phyloP scores from a whole-genome alignment of 257 asterid species.

The Nemophila menziesii region DNA sequence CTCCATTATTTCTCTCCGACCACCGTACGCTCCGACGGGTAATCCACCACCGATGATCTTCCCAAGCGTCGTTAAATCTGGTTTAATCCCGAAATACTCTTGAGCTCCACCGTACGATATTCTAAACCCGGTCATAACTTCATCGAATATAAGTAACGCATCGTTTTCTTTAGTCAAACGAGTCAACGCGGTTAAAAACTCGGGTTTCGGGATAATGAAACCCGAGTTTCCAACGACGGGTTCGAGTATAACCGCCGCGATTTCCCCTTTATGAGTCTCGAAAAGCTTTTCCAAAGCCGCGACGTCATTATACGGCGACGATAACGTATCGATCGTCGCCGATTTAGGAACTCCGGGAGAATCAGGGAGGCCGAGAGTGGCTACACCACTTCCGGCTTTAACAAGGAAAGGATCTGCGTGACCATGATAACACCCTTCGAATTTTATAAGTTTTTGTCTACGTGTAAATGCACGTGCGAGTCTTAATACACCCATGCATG shows the following conservation, averaged over 20 bases:
- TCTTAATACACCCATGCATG: constrained; percentile 92
- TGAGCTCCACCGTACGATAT: constrained; percentile 94
- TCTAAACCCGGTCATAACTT: constrained; percentile 95
- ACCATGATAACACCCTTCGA: constrained; percentile 99
- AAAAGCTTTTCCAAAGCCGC: constrained; percentile 54
- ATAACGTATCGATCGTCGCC: constrained; percentile 59
- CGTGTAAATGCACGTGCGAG: constrained; percentile 95
- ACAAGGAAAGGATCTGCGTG: constrained; percentile 98
- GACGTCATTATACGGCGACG: constrained; percentile 75
- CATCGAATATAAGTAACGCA: constrained; percentile 73
- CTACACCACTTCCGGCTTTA: constrained; percentile 99
- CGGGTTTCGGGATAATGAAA: constrained; percentile 69
- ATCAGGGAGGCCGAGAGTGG: constrained; percentile 94
- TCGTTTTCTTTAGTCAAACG: constrained; percentile 50
- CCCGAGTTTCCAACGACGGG: constrained; percentile 97
- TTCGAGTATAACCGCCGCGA: constrained; percentile 75
- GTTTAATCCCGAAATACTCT: constrained; percentile 83
- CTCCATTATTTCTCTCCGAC: constrained; percentile 93
- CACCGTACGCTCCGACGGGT: constrained; percentile 99
- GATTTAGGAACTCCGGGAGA: constrained; percentile 96
- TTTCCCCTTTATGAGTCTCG: constrained; percentile 60
- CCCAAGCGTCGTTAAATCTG: constrained; percentile 95
- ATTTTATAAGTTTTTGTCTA: constrained; percentile 69
- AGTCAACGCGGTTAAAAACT: constrained; percentile 50
- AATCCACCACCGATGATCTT: constrained; percentile 95